Conservation (phyloP, 2,329 filamentous ascomycete species). For the Thelonectria olida region DNA sequence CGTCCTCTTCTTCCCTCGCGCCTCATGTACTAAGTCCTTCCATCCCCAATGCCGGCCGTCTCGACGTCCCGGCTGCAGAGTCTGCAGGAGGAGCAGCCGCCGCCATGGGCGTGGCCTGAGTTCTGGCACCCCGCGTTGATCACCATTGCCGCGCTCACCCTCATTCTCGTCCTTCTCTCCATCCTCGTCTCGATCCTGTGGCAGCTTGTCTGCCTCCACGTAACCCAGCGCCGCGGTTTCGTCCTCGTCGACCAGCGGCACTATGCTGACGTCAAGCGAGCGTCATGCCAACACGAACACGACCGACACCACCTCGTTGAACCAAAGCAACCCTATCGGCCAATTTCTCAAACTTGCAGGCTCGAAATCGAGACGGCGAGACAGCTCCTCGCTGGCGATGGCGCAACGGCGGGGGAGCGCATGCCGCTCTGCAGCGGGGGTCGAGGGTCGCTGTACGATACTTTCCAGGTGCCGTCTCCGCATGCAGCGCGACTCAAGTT, state of each 20-base stretch:
- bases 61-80: neutral
- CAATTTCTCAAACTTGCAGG: conserved; percentile 13
- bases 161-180: conserved; percentile 28
- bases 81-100: conserved; percentile 8
- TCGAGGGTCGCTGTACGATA: conserved; percentile 36
- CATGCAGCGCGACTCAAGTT: conserved; percentile 31
- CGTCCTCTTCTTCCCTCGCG: neutral
- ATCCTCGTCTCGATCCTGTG: conserved; percentile 32
- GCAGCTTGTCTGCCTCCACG: conserved; percentile 26
- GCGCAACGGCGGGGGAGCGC: conserved; percentile 23
- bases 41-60: conserved; percentile 8
- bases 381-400: conserved; percentile 27
- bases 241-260: conserved; percentile 1
- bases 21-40: conserved; percentile 3
- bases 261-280: neutral
- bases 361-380: conserved; percentile 27
- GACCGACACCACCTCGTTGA: neutral
- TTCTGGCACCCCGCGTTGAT: conserved; percentile 27
- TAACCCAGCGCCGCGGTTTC: conserved; percentile 24
- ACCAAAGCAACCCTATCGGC: neutral
- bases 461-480: conserved; percentile 35
- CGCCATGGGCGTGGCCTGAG: conserved; percentile 16
- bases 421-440: conserved; percentile 27
- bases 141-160: conserved; percentile 32
- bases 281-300: neutral